These are phyloP conservation scores for Leccinum longicurvipes DNA, from an alignment of 768 basidiomycete species.

Conservation along the genomic window DNA sequence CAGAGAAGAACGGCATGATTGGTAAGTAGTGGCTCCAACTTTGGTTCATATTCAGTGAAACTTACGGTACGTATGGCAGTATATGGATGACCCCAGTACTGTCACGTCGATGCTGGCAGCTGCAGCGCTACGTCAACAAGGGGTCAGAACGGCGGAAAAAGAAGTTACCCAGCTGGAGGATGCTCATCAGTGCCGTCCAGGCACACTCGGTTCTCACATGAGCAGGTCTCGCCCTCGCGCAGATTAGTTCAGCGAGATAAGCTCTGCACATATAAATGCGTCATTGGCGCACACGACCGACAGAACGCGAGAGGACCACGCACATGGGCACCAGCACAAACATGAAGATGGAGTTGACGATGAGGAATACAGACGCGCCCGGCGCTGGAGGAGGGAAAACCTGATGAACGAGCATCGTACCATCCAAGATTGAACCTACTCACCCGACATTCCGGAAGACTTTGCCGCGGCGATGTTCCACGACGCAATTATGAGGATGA, in stretches of 20 bases:
- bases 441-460: constrained; percentile 37
- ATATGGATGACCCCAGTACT: constrained; percentile 37
- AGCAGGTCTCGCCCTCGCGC: constrained; percentile 37
- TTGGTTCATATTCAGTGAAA: not conserved
- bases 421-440: constrained; percentile 8
- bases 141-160: not conserved
- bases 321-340: constrained; percentile 32
- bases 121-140: constrained; percentile 18
- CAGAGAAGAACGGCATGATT: not conserved
- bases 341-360: constrained; percentile 43
- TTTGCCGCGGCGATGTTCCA: constrained; percentile 51
- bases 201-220: constrained; percentile 50
- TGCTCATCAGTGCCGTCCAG: constrained; percentile 50
- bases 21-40: not conserved
- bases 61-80: constrained; percentile 38
- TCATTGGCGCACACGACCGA: not conserved
- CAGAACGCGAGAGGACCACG: constrained; percentile 10
- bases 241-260: constrained; percentile 35
- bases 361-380: constrained; percentile 45
- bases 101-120: constrained; percentile 50
- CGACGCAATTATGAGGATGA: constrained; percentile 52
- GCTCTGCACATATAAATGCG: constrained; percentile 16
- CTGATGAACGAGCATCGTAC: not conserved
- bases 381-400: constrained; percentile 34
- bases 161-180: constrained; percentile 41